Evolutionary conservation across 176 grass and related monocot species (phyloP), one percentile per base, ranked within the genome.

Genomic region (Saccharum officinarum): DNA sequence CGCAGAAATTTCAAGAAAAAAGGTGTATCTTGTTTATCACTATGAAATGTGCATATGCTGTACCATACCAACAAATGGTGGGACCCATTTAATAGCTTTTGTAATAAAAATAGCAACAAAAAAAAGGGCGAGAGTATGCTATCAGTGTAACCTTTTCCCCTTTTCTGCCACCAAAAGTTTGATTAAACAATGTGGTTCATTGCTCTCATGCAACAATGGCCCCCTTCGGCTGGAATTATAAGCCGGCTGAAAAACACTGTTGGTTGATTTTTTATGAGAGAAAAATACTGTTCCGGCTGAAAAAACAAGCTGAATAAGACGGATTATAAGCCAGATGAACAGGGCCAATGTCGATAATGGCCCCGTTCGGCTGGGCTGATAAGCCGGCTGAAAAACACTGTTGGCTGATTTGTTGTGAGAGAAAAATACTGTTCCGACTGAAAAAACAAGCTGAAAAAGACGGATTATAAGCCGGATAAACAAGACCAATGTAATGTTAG

Each of bases 161-260:
- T 37, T 63, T 67, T 73, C 3, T 37, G 57, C 38, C 7, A 26
- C 3, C 12, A 49, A 71, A 86, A 45, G 52, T 26, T 65, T 63
- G 41, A 9, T 71, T 67, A 34, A 57, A 78, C 77, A 57, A 37
- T 15, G 18, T 3, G 72, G 42, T 18, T 16, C 72, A 16, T 34
- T 71, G 44, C 5, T 54, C 64, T 86, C 78, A 16, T 66, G 83
- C 65, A 82, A 54, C 65, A 77, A 76, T n/a, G n/a, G n/a, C n/a
- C n/a, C n/a, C n/a, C n/a, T n/a, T n/a, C n/a, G n/a, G n/a, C n/a
- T n/a, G n/a, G n/a, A n/a, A n/a, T n/a, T n/a, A n/a, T n/a, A n/a
- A n/a, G n/a, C n/a, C n/a, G n/a, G n/a, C n/a, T n/a, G n/a, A n/a
- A n/a, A n/a, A n/a, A n/a, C n/a, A n/a, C n/a, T n/a, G n/a, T n/a